Base-by-base conservation (phyloP, 768 basidiomycete species). In the Tulasnella sp. region DNA sequence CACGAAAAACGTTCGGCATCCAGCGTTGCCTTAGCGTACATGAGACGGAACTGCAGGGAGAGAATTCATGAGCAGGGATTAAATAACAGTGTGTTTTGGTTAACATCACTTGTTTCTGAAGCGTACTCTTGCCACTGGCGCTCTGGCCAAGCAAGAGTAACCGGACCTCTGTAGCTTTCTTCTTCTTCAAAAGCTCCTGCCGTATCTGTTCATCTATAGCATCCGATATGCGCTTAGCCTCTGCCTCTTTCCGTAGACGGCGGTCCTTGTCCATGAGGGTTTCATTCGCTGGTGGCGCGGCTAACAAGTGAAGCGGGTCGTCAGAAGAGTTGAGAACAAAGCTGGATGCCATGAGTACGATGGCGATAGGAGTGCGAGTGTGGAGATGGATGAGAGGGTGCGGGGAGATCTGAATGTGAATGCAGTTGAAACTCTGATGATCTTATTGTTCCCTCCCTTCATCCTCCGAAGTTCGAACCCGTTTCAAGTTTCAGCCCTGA, bases 81-180 rank as follows among this genome's bases (percentile, higher is more conserved):
- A 15, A n/a, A 53, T 21, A 56, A 19, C 34, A 59, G 60, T n/a
- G 24, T 17, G 38, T 17, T 23, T 30, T 21, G 24, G 13, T 21
- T 23, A 29, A 43, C 10, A 27, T 13, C 24, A 61, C 61, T 60
- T 63, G 61, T 43, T 63, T 63, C 42, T 63, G 56, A 17, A 63
- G 52, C 23, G 64, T 64, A 8, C 56, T 60, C 50, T 64, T 64
- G 51, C 64, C 64, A 21, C 56, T 51, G 41, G 47, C 50, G 38
- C 29, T 38, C 55, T 64, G 64, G 27, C 62, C 62, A 26, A 61
- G 30, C 19, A 58, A 29, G 30, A 62, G 41, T 19, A 64, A 50
- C 41, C 43, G 27, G 34, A 62, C 52, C 45, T 62, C 56, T 4
- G 21, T 32, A 30, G 32, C 43, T 48, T 62, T 62, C 27, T 38